Evolutionary conservation across 1,284 basidiomycete species (phyloP), one percentile per base, ranked within the genome.

Genomic region (Rhodofomes roseus): DNA sequence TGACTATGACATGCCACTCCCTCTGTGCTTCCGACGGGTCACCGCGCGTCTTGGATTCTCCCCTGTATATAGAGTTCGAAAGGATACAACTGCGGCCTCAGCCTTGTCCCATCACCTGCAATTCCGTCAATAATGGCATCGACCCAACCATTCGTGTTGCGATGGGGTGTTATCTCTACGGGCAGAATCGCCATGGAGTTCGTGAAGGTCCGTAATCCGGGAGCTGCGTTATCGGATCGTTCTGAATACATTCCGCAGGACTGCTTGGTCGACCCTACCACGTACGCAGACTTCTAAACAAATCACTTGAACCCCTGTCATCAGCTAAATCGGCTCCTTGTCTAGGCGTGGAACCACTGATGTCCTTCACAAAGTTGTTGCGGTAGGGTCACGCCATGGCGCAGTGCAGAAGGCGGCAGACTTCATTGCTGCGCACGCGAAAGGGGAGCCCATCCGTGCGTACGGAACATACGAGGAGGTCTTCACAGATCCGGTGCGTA

Each of bases 401-500:
- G 86, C 76, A 48, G 74, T 84, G 18, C 78, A 81, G 25, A 90
- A 85, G 48, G 94, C 94, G 4, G 75, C 85, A 60, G 79, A 81
- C 40, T 96, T 96, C 71, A 85, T 95, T 67, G 69, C 81, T 43
- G 74, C 76, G 31, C 68, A 81, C 46, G 79, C 80, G 39, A 73
- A 71, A 2, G 82, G 82, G 18, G 78, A 74, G 40, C 71, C 72
- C 25, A 84, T 87, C 66, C 89, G 87, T 68, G 84, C 86, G 3
- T 93, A 88, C 65, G 92, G 90, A 14, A 82, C 79, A 22, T 96
- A 97, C 69, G 81, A 85, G 55, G 87, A 89, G 57, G 84, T 96
- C 1, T 93, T 87, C 65, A 77, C 80, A 11, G 89, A 95, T 70
- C 76, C 79, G 62, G 86, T 90, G 44, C 61, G 81, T 63, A 27